Conservation (phyloP, 1,284 basidiomycete genomes). For the Golubevia pallescens region DNA sequence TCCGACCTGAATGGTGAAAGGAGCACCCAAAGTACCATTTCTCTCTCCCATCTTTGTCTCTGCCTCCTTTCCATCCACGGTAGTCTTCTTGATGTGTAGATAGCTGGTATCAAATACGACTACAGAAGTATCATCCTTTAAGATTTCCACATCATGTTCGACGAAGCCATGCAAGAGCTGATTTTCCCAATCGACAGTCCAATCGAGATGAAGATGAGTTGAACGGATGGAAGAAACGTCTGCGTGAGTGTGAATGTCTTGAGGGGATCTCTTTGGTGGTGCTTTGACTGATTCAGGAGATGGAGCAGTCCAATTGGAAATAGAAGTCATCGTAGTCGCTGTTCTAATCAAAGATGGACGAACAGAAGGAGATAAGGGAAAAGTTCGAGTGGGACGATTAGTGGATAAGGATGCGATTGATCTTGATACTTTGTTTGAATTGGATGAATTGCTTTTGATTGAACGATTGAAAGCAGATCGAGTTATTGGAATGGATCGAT, state of each 20-base stretch:
- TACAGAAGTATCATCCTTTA: conserved; percentile 34
- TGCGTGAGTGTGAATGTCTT: conserved; percentile 50
- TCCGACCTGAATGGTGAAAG: conserved; percentile 64
- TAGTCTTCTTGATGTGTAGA: conserved; percentile 72
- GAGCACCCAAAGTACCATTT: conserved; percentile 65
- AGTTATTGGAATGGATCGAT: too few species aligned
- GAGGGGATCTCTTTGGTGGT: conserved; percentile 24
- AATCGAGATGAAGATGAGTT: conserved; percentile 53
- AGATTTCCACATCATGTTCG: conserved; percentile 42
- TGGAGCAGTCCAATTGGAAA: conserved; percentile 42
- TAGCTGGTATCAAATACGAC: conserved; percentile 76
- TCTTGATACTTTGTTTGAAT: too few species aligned
- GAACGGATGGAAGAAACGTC: conserved; percentile 47
- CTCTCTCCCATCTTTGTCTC: conserved; percentile 66
- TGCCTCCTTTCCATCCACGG: conserved; percentile 69
- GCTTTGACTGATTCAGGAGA: conserved; percentile 44
- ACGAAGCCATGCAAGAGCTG: conserved; percentile 49
- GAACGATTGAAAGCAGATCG: too few species aligned
- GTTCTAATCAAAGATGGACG: too few species aligned
- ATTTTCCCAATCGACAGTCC: conserved; percentile 53
- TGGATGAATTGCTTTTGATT: too few species aligned
- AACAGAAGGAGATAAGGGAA: too few species aligned
- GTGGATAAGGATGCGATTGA: too few species aligned
- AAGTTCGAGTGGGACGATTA: too few species aligned
- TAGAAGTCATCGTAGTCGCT: background rate